A percentile compares a stretch with the other conserved stretches of the same genome.
phyloP scores from a whole-genome alignment of 805 yeast species.

The Suhomyces sp. region DNA sequence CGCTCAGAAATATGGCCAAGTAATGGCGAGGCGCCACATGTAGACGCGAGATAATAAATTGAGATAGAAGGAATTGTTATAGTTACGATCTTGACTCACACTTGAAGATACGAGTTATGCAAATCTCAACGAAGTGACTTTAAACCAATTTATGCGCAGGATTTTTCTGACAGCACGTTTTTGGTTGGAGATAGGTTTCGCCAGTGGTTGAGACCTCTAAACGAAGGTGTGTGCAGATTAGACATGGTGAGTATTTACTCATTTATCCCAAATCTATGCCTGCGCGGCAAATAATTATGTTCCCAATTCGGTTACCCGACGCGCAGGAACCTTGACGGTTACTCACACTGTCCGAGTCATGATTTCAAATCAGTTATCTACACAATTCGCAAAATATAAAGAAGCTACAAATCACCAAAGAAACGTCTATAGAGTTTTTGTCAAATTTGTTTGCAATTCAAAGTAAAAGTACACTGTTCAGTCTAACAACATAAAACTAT shows the following conservation, averaged over 20 bases:
- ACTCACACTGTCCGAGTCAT: not conserved
- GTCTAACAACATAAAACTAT: not conserved
- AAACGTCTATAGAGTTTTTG: not conserved
- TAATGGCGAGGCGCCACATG: not conserved
- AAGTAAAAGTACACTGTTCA: not conserved
- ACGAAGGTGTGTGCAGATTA: not conserved
- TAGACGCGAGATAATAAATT: not conserved
- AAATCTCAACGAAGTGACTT: too few relatives aligned
- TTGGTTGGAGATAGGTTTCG: not conserved
- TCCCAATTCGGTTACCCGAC: not conserved
- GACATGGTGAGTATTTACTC: not conserved
- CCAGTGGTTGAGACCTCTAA: not conserved
- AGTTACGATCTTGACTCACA: not conserved
- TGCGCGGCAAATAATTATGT: not conserved
- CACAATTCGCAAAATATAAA: not conserved
- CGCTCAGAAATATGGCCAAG: not conserved
- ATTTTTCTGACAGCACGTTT: not conserved
- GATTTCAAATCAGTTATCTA: not conserved
- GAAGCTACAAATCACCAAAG: not conserved
- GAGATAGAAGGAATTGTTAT: not conserved
- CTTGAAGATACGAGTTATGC: not conserved
- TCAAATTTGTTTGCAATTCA: not conserved
- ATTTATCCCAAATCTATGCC: not conserved
- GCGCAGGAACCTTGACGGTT: not conserved
- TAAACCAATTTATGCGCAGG: not conserved